Conservation (phyloP, 176 grass and related monocot genomes). For the Avena atlantica region DNA sequence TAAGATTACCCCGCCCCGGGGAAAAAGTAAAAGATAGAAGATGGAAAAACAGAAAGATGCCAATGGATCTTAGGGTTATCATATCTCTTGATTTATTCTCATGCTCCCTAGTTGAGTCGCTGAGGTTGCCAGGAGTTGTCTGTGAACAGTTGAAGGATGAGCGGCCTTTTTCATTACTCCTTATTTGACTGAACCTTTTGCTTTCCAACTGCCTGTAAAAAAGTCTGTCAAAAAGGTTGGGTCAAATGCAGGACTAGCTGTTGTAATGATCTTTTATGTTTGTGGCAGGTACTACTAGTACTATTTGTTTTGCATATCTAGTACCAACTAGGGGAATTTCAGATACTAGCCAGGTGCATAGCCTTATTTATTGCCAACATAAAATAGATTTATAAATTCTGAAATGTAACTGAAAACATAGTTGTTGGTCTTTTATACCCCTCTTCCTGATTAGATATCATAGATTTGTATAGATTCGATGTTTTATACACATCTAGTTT, state of each 20-base stretch:
- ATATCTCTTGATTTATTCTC: constrained; percentile 33
- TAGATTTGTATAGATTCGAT: too few species aligned
- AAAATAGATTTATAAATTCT: too few species aligned
- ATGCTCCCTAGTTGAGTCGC: constrained; percentile 22
- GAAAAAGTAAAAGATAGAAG: constrained; percentile 20
- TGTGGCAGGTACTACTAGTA: background rate
- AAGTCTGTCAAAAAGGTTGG: background rate
- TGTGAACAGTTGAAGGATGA: constrained; percentile 25
- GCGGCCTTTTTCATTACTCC: constrained; percentile 4
- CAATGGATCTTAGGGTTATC: constrained; percentile 25
- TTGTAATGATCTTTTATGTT: constrained; percentile 29
- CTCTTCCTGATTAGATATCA: background rate
- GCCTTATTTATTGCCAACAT: too few species aligned
- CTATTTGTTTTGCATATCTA: background rate
- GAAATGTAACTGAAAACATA: background rate
- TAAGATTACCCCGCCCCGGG: constrained; percentile 22
- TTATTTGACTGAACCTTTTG: background rate
- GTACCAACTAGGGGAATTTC: background rate
- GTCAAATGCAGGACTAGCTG: constrained; percentile 13
- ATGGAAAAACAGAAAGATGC: constrained; percentile 39
- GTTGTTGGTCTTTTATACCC: background rate
- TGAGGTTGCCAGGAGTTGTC: constrained; percentile 17
- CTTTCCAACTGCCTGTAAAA: constrained; percentile 20
- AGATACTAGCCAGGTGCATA: background rate
- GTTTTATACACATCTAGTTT: too few species aligned